Conservation (phyloP, 2,329 filamentous ascomycete genomes). For the Colletotrichum acutatum region DNA sequence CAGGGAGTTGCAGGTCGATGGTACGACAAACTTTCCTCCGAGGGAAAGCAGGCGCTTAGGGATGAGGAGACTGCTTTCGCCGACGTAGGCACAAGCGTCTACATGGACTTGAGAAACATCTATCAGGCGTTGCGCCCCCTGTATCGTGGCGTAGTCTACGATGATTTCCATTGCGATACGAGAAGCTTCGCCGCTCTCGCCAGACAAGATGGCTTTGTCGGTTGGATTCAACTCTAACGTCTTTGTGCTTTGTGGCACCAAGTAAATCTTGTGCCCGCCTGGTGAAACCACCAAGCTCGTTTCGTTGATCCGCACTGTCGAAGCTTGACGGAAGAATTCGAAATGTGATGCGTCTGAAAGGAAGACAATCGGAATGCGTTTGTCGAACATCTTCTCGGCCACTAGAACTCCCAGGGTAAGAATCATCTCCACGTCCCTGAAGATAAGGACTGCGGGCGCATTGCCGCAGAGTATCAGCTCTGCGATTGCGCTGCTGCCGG, state of each 20-base stretch:
- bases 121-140: constrained; percentile 46
- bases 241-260: neutral
- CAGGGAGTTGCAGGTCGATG: constrained; percentile 55
- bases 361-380: constrained; percentile 51
- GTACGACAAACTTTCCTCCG: constrained; percentile 49
- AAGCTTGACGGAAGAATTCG: neutral
- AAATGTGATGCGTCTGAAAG: constrained; percentile 33
- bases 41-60: constrained; percentile 46
- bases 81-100: constrained; percentile 55
- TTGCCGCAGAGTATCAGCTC: constrained; percentile 54
- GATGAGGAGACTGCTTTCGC: constrained; percentile 49
- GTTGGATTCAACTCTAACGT: neutral
- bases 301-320: neutral
- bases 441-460: constrained; percentile 53
- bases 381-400: constrained; percentile 51
- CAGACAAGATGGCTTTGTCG: constrained; percentile 44
- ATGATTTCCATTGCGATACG: constrained; percentile 51
- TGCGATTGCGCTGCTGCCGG: constrained; percentile 56
- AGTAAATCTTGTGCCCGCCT: neutral
- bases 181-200: constrained; percentile 46
- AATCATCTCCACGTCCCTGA: constrained; percentile 54
- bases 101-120: constrained; percentile 54
- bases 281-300: neutral
- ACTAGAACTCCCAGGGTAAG: constrained; percentile 57
- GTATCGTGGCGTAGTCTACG: constrained; percentile 47